Evolutionary conservation across 768 basidiomycete genomes (phyloP).

Genomic region (Agaricus subrufescens): DNA sequence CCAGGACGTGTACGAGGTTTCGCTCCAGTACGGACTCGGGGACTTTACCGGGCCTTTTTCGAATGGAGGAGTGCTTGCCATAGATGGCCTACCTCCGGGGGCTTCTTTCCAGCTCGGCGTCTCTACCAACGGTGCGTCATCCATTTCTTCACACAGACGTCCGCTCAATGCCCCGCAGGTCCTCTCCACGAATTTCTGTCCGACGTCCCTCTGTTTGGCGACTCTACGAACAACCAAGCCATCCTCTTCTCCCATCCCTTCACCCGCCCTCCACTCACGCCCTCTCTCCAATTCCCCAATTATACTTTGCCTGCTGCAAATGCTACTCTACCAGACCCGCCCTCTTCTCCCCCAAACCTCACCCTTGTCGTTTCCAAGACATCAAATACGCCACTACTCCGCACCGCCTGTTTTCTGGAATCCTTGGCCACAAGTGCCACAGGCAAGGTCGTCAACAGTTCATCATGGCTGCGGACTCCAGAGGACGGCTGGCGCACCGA

Average conservation of each 20-base stretch:
- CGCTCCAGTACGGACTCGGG: slow-evolving; percentile 9
- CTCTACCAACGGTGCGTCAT: slow-evolving; percentile 36
- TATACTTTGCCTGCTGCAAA: slow-evolving; percentile 67
- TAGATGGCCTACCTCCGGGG: slow-evolving; percentile 24
- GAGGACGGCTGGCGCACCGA: slow-evolving; percentile 60
- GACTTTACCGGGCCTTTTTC: slow-evolving; percentile 19
- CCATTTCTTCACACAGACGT: neutral
- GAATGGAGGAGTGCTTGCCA: slow-evolving; percentile 47
- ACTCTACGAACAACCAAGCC: slow-evolving; percentile 70
- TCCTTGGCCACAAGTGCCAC: slow-evolving; percentile 20
- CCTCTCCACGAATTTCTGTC: slow-evolving; percentile 43
- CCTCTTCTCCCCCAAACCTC: slow-evolving; percentile 42
- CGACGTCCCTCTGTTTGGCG: slow-evolving; percentile 56
- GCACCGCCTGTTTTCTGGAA: slow-evolving; percentile 57
- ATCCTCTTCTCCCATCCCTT: slow-evolving; percentile 67
- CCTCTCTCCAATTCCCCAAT: slow-evolving; percentile 60
- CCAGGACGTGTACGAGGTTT: slow-evolving; percentile 42
- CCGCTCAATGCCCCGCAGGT: slow-evolving; percentile 21
- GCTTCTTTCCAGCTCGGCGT: slow-evolving; percentile 56
- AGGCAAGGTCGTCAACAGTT: slow-evolving; percentile 37
- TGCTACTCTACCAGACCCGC: slow-evolving; percentile 34
- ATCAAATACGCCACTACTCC: slow-evolving; percentile 35
- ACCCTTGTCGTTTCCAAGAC: slow-evolving; percentile 56
- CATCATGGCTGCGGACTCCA: slow-evolving; percentile 51
- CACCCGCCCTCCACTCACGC: slow-evolving; percentile 17